These are phyloP conservation scores for Cryptococcus deneoformans DNA, from an alignment of 1,284 basidiomycete species.

Conservation along the genomic window DNA sequence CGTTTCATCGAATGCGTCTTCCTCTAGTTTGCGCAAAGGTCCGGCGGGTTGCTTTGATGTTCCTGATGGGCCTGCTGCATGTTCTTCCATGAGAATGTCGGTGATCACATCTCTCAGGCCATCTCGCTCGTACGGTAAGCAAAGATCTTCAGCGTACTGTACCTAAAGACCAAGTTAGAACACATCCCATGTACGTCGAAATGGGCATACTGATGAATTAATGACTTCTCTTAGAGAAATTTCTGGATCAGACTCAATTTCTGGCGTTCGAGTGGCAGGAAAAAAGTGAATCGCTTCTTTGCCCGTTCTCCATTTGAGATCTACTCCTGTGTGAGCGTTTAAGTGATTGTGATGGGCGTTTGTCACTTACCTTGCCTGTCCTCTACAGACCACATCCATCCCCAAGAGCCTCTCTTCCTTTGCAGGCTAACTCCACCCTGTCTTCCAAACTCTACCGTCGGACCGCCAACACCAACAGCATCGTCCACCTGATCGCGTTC, in stretches of 20 bases:
- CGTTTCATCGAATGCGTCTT: not conserved
- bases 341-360: not conserved
- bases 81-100: slow-evolving; percentile 5
- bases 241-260: not conserved
- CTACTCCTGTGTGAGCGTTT: not conserved
- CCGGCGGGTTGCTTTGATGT: slow-evolving; percentile 12
- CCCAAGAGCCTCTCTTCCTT: slow-evolving; percentile 16
- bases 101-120: slow-evolving; percentile 11
- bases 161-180: slow-evolving; percentile 2
- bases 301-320: not conserved
- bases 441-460: slow-evolving; percentile 24
- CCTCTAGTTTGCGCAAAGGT: not conserved
- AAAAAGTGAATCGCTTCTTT: slow-evolving; percentile 7
- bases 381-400: slow-evolving; percentile 20
- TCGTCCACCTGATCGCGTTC: not conserved
- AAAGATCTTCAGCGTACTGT: slow-evolving; percentile 14
- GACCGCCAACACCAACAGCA: slow-evolving; percentile 13
- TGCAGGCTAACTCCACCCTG: slow-evolving; percentile 20
- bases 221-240: slow-evolving; percentile 9
- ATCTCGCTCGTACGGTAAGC: slow-evolving; percentile 12
- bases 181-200: too few species aligned
- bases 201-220: slow-evolving; percentile 16
- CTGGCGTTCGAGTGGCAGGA: slow-evolving; percentile 6
- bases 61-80: slow-evolving; percentile 9
- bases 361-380: slow-evolving; percentile 9